phyloP scores from a whole-genome alignment of 2,329 filamentous ascomycete genomes.

The Penicillium paneum region DNA sequence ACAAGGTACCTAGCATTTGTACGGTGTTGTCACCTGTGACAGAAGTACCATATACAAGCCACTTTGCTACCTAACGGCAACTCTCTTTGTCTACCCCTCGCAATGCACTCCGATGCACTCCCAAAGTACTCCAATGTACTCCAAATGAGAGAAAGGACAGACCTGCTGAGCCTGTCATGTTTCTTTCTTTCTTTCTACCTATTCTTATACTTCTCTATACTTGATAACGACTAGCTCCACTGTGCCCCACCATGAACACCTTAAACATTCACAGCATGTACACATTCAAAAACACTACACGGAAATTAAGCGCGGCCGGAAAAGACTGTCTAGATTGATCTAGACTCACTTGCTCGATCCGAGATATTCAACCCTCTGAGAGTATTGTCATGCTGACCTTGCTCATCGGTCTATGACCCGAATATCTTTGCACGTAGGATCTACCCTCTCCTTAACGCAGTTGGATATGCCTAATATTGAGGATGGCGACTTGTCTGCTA shows the following conservation, averaged over 20 bases:
- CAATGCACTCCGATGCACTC: background rate
- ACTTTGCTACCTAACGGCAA: background rate
- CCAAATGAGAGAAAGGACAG: background rate
- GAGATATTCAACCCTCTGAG: background rate
- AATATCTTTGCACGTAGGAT: background rate
- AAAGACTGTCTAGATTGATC: background rate
- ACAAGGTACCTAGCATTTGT: background rate
- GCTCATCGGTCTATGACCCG: background rate
- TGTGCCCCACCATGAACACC: background rate
- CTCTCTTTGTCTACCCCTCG: background rate
- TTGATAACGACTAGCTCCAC: constrained; percentile 1
- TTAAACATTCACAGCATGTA: background rate
- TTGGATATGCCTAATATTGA: too few species aligned
- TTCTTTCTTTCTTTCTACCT: background rate
- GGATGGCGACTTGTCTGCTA: background rate
- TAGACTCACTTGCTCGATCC: background rate
- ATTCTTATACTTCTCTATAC: background rate
- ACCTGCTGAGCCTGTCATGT: background rate
- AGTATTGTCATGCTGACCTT: background rate
- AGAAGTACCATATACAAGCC: background rate
- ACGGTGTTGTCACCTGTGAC: background rate
- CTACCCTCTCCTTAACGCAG: background rate
- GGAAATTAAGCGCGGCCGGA: background rate
- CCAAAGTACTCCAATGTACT: background rate
- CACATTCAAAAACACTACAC: background rate